Evolutionary conservation across 2,329 filamentous ascomycete species (phyloP).

Genomic region (Penicillium verrucosum): DNA sequence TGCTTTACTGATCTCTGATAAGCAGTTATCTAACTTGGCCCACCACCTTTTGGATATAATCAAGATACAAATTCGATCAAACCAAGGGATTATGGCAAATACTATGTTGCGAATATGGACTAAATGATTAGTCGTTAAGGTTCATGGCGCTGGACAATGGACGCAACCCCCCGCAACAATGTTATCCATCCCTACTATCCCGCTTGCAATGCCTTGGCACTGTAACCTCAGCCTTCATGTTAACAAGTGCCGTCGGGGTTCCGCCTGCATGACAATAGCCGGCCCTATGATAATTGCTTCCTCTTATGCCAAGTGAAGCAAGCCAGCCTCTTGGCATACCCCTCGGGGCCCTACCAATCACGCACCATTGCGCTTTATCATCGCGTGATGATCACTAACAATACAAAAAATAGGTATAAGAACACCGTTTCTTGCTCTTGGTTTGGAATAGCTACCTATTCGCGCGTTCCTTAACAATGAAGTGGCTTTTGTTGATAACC

Average conservation of each 20-base stretch:
- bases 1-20: background rate
- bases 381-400: slow-evolving; percentile 4
- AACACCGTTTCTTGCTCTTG: background rate
- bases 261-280: slow-evolving; percentile 10
- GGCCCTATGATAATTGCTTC: slow-evolving; percentile 7
- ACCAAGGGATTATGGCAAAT: background rate
- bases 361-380: slow-evolving; percentile 1
- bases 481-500: slow-evolving; percentile 9
- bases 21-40: background rate
- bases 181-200: background rate
- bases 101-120: background rate
- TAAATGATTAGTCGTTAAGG: background rate
- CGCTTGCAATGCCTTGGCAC: slow-evolving; percentile 5
- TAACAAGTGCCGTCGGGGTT: slow-evolving; percentile 16
- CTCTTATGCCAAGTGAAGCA: slow-evolving; percentile 10
- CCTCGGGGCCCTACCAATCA: slow-evolving; percentile 1
- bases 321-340: slow-evolving; percentile 9
- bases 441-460: background rate
- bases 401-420: background rate
- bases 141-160: background rate
- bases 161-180: background rate
- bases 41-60: background rate
- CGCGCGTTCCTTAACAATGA: slow-evolving; percentile 8
- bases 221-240: slow-evolving; percentile 16
- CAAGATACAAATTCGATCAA: background rate